phyloP scores from a whole-genome alignment of 306 rosid genomes.

The Prunus mume region DNA sequence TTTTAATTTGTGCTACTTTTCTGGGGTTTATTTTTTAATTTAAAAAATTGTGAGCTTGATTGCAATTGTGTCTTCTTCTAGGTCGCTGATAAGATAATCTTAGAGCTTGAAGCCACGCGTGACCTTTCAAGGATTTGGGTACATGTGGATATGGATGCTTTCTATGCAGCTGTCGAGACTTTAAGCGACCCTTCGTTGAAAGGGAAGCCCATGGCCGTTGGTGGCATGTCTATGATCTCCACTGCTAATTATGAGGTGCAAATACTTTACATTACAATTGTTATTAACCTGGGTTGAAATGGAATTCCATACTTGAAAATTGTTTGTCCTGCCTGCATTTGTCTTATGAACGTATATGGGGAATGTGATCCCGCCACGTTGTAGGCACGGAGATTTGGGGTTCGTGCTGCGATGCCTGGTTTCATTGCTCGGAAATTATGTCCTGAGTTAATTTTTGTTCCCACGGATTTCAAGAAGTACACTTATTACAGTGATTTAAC shows the following conservation, averaged over 20 bases:
- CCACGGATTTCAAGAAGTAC: constrained; percentile 79
- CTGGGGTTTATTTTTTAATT: neutral
- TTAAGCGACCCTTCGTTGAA: constrained; percentile 62
- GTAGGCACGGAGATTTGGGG: constrained; percentile 89
- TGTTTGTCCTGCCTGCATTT: neutral
- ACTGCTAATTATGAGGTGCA: constrained; percentile 96
- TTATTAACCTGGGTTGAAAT: neutral
- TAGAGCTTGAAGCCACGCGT: constrained; percentile 71
- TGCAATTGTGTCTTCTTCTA: constrained; percentile 16
- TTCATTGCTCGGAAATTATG: constrained; percentile 86
- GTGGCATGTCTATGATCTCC: constrained; percentile 84
- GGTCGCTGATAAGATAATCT: constrained; percentile 66
- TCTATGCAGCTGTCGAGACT: constrained; percentile 96
- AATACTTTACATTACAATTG: neutral
- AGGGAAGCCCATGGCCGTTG: constrained; percentile 93
- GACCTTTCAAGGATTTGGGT: constrained; percentile 86
- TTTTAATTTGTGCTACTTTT: neutral
- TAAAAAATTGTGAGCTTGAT: neutral
- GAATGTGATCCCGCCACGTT: constrained; percentile 13
- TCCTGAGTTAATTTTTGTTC: constrained; percentile 79
- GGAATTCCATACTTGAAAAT: neutral
- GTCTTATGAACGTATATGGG: neutral
- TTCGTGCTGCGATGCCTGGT: constrained; percentile 99
- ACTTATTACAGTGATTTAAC: constrained; percentile 66
- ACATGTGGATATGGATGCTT: constrained; percentile 99